Percentiles rank a stretch among this genome's conserved stretches.
phyloP scores from a whole-genome alignment of 768 basidiomycete species.

The Crepidotus variabilis region DNA sequence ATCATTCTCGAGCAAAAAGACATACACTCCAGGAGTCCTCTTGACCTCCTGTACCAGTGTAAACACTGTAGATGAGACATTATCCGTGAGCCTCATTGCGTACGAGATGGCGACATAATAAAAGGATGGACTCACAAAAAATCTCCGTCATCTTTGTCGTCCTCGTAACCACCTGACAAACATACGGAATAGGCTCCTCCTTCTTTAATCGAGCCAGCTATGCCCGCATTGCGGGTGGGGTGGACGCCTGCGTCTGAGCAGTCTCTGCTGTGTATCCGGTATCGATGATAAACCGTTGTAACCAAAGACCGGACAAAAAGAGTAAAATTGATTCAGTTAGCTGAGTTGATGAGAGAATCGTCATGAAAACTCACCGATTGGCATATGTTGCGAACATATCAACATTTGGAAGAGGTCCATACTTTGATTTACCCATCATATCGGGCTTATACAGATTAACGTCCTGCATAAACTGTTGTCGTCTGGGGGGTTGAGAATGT shows the following conservation, averaged over 20 bases:
- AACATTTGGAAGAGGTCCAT: background rate
- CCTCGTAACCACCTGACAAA: conserved; percentile 32
- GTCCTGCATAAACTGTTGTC: background rate
- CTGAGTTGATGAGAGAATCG: background rate
- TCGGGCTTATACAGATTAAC: background rate
- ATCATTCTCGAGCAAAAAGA: background rate
- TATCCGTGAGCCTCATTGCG: background rate
- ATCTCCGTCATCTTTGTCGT: conserved; percentile 31
- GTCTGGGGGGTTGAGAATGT: background rate
- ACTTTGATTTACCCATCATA: background rate
- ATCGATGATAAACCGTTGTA: too few species aligned
- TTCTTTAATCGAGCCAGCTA: conserved; percentile 18
- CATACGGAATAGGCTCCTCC: conserved; percentile 34
- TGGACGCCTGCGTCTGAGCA: conserved; percentile 21
- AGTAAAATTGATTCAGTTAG: background rate
- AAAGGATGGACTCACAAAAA: conserved; percentile 18
- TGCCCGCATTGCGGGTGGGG: conserved; percentile 22
- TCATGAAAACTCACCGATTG: background rate
- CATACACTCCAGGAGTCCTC: background rate
- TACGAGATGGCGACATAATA: background rate
- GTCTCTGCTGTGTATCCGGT: conserved; percentile 14
- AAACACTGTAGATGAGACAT: conserved; percentile 18
- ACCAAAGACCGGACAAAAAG: too few species aligned
- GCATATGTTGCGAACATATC: background rate
- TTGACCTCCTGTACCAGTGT: conserved; percentile 17